These are phyloP conservation scores for Eucommia ulmoides DNA, from an alignment of 257 asterid species.

Conservation along the genomic window DNA sequence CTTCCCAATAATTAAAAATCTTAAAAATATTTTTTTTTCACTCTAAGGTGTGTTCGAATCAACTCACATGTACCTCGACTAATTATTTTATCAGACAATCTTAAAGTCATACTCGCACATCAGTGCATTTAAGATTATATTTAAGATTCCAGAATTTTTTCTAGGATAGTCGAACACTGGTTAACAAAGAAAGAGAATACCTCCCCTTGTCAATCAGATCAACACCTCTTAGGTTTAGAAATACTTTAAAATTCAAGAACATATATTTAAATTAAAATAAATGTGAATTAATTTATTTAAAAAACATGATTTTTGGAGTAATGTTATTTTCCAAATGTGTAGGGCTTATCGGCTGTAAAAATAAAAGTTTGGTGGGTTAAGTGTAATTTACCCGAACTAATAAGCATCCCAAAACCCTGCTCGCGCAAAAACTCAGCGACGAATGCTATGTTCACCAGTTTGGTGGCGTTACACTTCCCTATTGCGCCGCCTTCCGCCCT, in stretches of 20 bases:
- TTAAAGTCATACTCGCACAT: neutral
- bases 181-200: neutral
- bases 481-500: neutral
- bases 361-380: neutral
- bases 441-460: neutral
- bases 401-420: neutral
- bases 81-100: neutral
- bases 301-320: too few species aligned
- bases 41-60: too few species aligned
- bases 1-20: too few species aligned
- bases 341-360: too few species aligned
- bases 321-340: too few species aligned
- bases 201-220: neutral
- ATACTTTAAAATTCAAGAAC: neutral
- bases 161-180: neutral
- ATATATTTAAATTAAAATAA: neutral
- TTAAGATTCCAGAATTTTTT: too few species aligned
- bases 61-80: neutral
- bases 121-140: neutral
- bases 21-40: too few species aligned
- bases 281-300: neutral
- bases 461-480: neutral
- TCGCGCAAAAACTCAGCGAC: neutral
- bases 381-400: neutral
- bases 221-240: neutral